These are phyloP conservation scores for Aspergillus mulundensis DNA, from an alignment of 495 filamentous ascomycete genomes.

Conservation along the genomic window DNA sequence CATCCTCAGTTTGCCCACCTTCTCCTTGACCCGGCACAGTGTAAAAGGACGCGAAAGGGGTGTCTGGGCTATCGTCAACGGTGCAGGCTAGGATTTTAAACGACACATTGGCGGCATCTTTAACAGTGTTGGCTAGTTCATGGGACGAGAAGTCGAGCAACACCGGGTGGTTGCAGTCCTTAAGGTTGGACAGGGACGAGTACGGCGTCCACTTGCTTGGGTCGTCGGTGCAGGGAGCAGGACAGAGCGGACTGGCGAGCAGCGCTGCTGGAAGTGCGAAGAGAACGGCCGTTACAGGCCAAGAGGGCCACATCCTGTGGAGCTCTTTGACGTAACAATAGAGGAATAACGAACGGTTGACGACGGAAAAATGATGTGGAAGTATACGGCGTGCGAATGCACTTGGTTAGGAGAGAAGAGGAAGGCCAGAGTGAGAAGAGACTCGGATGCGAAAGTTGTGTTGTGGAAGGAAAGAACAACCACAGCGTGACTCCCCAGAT, in stretches of 20 bases:
- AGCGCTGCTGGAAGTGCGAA: background rate
- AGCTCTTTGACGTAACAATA: background rate
- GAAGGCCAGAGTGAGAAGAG: background rate
- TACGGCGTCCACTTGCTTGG: conserved; percentile 9
- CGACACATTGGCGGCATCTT: background rate
- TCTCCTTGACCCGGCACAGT: background rate
- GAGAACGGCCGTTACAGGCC: background rate
- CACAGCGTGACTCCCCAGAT: background rate
- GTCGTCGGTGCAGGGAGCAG: conserved; percentile 2
- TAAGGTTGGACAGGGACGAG: conserved; percentile 1
- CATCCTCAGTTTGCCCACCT: background rate
- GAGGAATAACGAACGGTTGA: background rate
- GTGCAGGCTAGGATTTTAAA: conserved; percentile 6
- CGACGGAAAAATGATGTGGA: background rate
- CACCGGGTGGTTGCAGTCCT: conserved; percentile 3
- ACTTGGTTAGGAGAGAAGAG: background rate
- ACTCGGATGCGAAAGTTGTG: background rate
- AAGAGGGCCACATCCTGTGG: background rate
- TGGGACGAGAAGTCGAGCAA: conserved; percentile 6
- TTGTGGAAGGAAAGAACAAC: background rate
- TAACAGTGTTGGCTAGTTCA: background rate
- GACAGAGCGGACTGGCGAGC: background rate
- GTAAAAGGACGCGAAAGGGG: background rate
- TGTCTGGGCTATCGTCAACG: background rate
- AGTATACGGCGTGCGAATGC: background rate